Conservation (phyloP, 179 eudicot genomes). For the Spinacia oleracea region DNA sequence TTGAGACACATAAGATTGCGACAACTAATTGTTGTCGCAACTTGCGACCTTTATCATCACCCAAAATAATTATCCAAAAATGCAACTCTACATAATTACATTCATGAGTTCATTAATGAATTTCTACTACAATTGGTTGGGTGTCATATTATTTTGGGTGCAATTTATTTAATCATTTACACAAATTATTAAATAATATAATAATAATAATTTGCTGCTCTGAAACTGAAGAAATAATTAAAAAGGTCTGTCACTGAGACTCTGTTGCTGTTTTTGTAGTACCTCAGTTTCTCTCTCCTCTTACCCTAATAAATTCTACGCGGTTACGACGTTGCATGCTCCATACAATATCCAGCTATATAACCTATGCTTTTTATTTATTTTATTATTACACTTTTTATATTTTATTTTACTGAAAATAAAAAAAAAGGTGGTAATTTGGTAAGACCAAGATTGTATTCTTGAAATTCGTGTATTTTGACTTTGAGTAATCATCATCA, state of each 20-base stretch:
- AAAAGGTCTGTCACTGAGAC: not conserved
- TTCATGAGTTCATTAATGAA: slow-evolving; percentile 6
- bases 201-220: slow-evolving; percentile 1
- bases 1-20: too few relatives aligned
- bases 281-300: not conserved
- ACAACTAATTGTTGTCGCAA: too few relatives aligned
- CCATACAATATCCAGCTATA: not conserved
- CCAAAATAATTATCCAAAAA: too few relatives aligned
- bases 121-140: slow-evolving; percentile 3
- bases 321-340: slow-evolving; percentile 23
- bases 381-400: too few relatives aligned
- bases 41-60: too few relatives aligned
- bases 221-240: slow-evolving; percentile 9
- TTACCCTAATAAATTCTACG: slow-evolving; percentile 8
- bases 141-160: not conserved
- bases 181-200: not conserved
- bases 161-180: not conserved
- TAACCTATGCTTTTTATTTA: not conserved
- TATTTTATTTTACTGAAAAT: not conserved
- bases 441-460: not conserved
- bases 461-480: slow-evolving; percentile 11
- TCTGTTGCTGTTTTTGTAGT: not conserved
- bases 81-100: not conserved
- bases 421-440: not conserved
- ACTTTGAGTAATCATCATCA: slow-evolving; percentile 3